phyloP scores from a whole-genome alignment of 129 eudicot genomes.

The Logfia minima region DNA sequence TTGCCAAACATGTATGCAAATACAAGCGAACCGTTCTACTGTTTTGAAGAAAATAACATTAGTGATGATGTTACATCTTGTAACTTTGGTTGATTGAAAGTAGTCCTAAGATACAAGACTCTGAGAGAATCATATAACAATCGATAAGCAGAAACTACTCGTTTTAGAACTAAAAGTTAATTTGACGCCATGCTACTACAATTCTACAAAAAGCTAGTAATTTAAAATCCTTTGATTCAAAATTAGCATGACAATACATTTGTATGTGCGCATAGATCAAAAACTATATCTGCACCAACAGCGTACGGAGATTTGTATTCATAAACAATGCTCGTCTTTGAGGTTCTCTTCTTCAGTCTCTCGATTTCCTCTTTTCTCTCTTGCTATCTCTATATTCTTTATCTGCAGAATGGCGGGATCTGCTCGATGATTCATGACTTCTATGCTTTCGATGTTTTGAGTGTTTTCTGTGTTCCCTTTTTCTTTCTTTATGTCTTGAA shows the following conservation, averaged over 20 bases:
- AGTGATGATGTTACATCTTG: background rate
- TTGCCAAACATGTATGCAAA: background rate
- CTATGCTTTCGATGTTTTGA: constrained; percentile 64
- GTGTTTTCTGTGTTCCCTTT: constrained; percentile 56
- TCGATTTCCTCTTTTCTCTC: constrained; percentile 51
- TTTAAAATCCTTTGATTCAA: background rate
- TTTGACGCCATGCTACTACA: constrained; percentile 14
- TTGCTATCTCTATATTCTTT: constrained; percentile 47
- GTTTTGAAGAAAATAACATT: background rate
- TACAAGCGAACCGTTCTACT: background rate
- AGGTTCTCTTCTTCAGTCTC: constrained; percentile 32
- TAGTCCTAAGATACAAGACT: constrained; percentile 2
- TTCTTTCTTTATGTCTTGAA: constrained; percentile 63
- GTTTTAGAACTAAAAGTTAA: background rate
- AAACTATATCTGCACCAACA: background rate
- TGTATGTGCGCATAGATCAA: constrained; percentile 5
- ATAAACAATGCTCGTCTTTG: background rate
- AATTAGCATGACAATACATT: constrained; percentile 8
- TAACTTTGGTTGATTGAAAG: background rate
- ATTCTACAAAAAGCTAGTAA: constrained; percentile 3
- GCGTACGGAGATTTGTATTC: background rate
- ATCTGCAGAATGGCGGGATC: constrained; percentile 49
- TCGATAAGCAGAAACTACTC: constrained; percentile 10
- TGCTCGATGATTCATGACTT: constrained; percentile 44
- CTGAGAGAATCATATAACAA: background rate